Conservation (phyloP, 2,329 filamentous ascomycete genomes). For the Lachnellula suecica region DNA sequence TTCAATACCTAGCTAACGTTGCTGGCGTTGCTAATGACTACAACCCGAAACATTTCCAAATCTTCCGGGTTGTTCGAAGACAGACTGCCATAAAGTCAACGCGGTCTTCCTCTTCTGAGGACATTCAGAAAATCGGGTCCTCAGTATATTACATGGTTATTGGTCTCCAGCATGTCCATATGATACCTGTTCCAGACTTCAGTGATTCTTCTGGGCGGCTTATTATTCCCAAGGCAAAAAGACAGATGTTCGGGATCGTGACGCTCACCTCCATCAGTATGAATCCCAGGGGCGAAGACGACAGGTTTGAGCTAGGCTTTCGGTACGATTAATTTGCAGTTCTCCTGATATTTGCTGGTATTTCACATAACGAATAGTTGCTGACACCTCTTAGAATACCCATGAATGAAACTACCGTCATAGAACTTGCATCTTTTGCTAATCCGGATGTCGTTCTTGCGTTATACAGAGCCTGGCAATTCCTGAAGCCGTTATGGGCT, state of each 20-base stretch:
- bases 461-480: constrained; percentile 60
- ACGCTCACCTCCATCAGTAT: constrained; percentile 52
- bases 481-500: constrained; percentile 64
- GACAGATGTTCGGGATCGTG: constrained; percentile 60
- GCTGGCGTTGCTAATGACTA: constrained; percentile 69
- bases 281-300: constrained; percentile 59
- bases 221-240: constrained; percentile 42
- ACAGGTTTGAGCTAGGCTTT: constrained; percentile 66
- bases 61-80: constrained; percentile 68
- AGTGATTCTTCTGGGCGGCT: constrained; percentile 45
- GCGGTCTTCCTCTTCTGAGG: constrained; percentile 63
- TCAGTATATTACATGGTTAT: constrained; percentile 68
- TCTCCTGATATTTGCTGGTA: background rate
- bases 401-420: constrained; percentile 50
- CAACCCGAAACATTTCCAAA: constrained; percentile 63
- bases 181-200: constrained; percentile 63
- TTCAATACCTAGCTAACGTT: constrained; percentile 61
- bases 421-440: constrained; percentile 63
- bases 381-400: constrained; percentile 42
- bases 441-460: constrained; percentile 64
- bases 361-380: background rate
- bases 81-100: constrained; percentile 51
- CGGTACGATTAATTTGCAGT: background rate
- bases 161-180: constrained; percentile 67
- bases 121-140: constrained; percentile 62